phyloP scores from a whole-genome alignment of 192 early-diverging fungal genomes.

The Rhizoclosmatium sp. region DNA sequence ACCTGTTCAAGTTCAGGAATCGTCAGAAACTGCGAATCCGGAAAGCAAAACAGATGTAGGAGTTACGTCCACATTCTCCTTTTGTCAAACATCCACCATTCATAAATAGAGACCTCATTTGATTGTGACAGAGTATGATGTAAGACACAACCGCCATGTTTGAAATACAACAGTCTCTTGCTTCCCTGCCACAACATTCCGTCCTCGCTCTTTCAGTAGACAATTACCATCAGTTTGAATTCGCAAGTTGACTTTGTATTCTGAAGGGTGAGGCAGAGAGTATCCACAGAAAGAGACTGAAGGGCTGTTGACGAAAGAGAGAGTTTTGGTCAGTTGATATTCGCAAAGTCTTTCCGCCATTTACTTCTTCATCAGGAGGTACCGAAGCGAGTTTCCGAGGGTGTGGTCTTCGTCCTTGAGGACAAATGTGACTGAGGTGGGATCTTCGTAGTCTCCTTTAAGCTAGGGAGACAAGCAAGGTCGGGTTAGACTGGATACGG shows the following conservation, averaged over 20 bases:
- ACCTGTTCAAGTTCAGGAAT: slow-evolving; percentile 47
- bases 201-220: neutral
- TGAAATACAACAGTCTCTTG: too few relatives aligned
- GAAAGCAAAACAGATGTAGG: too few relatives aligned
- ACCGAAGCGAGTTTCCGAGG: slow-evolving; percentile 91
- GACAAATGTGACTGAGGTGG: slow-evolving; percentile 83
- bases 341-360: neutral
- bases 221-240: slow-evolving; percentile 86
- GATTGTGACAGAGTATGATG: too few relatives aligned
- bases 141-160: too few relatives aligned
- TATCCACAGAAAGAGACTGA: slow-evolving; percentile 94
- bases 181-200: neutral
- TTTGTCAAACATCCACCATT: too few relatives aligned
- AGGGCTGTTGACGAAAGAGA: slow-evolving; percentile 57
- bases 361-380: slow-evolving; percentile 95
- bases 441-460: slow-evolving; percentile 63
- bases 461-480: slow-evolving; percentile 30
- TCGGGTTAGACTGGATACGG: neutral
- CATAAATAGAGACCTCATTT: too few relatives aligned
- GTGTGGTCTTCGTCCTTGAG: slow-evolving; percentile 97
- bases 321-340: neutral
- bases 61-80: too few relatives aligned
- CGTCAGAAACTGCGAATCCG: neutral
- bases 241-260: slow-evolving; percentile 88
- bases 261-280: slow-evolving; percentile 96